Evolutionary conservation across 2,329 filamentous ascomycete species (phyloP), one percentile per base, ranked within the genome.

Genomic region (Clarireedia homoeocarpa): DNA sequence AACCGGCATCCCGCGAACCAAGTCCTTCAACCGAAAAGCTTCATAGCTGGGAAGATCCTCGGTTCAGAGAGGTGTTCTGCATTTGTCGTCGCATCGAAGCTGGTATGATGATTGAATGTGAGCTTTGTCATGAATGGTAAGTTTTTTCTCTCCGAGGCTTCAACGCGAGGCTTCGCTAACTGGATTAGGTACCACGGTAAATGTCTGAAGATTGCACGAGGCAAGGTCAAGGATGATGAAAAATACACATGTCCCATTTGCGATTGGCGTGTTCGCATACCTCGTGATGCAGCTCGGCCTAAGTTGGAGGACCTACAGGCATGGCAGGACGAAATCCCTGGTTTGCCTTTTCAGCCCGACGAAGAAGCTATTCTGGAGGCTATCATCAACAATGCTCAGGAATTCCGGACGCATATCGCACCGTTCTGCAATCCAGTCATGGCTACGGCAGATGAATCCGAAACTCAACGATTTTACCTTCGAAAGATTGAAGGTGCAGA

Each of bases 101-200:
- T 39, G 94, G 94, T 51, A 95, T 97, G 87, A 99, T 99, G 94
- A 97, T 99, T 65, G 94, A 99, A 72, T 99, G 94, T 70, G 94
- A 97, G 70, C 78, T 96, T 40, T 99, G 94, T 72, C 92, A 96
- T 67, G 94, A 99, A 75, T 99, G 94, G 94, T 91, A 71, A 76
- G 84, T 76, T 20, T 27, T 40, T 20, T 23, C 23, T 20, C 20
- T 24, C 5, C 36, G 3, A 9, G 7, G 5, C 50, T 44, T 24
- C 6, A 12, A 7, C 5, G 5, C 7, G n/a, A 27, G 14, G 27
- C 3, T 26, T 42, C 14, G 60, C 65, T 61, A 66, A 42, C 2
- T 20, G 39, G 9, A 26, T 7, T 59, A 91, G 88, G 88, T 99
- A 99, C 68, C 94, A 99, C 67, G 92, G 94, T 58, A 97, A 96